Evolutionary conservation across 805 yeast genomes (phyloP).

Genomic region (Candida wancherniae): DNA sequence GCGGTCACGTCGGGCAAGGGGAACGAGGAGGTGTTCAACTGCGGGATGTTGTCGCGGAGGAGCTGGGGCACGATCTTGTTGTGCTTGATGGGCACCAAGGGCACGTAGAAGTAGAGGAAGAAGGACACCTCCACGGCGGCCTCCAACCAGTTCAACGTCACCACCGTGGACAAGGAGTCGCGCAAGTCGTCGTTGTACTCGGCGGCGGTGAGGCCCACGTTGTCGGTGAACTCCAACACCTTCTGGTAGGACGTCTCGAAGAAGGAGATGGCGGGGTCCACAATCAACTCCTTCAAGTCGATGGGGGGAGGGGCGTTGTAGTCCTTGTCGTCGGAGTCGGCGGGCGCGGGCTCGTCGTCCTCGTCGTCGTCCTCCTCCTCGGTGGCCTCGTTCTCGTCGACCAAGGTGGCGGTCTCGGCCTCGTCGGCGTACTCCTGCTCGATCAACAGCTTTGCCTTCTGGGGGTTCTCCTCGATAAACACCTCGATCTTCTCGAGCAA

Average conservation of each 20-base stretch:
- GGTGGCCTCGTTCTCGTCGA: conserved; percentile 25
- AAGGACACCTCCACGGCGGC: conserved; percentile 25
- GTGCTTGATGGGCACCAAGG: conserved; percentile 32
- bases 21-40: conserved; percentile 17
- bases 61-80: conserved; percentile 34
- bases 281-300: conserved; percentile 31
- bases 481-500: conserved; percentile 35
- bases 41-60: conserved; percentile 29
- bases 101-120: conserved; percentile 31
- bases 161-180: conserved; percentile 34
- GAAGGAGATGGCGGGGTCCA: conserved; percentile 34
- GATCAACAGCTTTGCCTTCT: conserved; percentile 20
- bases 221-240: conserved; percentile 30
- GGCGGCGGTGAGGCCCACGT: conserved; percentile 30
- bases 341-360: conserved; percentile 25
- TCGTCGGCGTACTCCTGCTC: conserved; percentile 22
- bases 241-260: conserved; percentile 23
- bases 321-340: conserved; percentile 33
- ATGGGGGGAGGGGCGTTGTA: conserved; percentile 37
- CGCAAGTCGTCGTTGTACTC: conserved; percentile 36
- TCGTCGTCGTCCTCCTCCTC: conserved; percentile 21
- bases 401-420: conserved; percentile 33
- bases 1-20: conserved; percentile 35
- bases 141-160: conserved; percentile 33
- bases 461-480: conserved; percentile 25